Percentiles rank a stretch among this genome's conserved stretches.
These are phyloP conservation scores for Boletus reticuloceps DNA, from an alignment of 768 basidiomycete genomes.

Conservation along the genomic window DNA sequence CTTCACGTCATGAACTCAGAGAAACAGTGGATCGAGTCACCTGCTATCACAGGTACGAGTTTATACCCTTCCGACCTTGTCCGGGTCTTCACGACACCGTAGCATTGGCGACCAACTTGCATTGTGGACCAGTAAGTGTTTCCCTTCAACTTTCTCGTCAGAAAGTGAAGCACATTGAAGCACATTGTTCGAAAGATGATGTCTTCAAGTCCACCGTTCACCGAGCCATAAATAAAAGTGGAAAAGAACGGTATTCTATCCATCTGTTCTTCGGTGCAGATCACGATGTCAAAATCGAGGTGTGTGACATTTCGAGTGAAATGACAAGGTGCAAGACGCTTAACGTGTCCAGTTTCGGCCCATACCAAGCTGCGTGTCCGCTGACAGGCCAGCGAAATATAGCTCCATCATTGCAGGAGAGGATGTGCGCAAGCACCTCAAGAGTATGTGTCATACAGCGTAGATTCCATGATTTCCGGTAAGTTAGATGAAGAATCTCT, in stretches of 20 bases:
- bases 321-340: too few relatives aligned
- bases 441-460: slow-evolving; percentile 37
- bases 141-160: background rate
- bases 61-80: too few relatives aligned
- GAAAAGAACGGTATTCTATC: slow-evolving; percentile 73
- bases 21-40: slow-evolving; percentile 79
- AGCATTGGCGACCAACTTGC: slow-evolving; percentile 87
- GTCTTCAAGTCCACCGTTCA: slow-evolving; percentile 90
- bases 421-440: slow-evolving; percentile 72
- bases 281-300: slow-evolving; percentile 79
- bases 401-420: slow-evolving; percentile 75
- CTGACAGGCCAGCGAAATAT: slow-evolving; percentile 61
- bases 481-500: too few relatives aligned
- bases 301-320: slow-evolving; percentile 27
- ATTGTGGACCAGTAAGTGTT: slow-evolving; percentile 76
- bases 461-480: background rate
- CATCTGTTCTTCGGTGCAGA: slow-evolving; percentile 91
- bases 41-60: slow-evolving; percentile 47
- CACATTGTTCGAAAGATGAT: slow-evolving; percentile 52
- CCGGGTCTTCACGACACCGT: too few relatives aligned
- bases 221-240: slow-evolving; percentile 76
- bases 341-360: slow-evolving; percentile 22
- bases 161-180: background rate
- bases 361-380: slow-evolving; percentile 48
- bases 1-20: slow-evolving; percentile 80